These are phyloP conservation scores for Oryza glaberrima DNA, from an alignment of 176 grass and related monocot genomes.

Conservation along the genomic window DNA sequence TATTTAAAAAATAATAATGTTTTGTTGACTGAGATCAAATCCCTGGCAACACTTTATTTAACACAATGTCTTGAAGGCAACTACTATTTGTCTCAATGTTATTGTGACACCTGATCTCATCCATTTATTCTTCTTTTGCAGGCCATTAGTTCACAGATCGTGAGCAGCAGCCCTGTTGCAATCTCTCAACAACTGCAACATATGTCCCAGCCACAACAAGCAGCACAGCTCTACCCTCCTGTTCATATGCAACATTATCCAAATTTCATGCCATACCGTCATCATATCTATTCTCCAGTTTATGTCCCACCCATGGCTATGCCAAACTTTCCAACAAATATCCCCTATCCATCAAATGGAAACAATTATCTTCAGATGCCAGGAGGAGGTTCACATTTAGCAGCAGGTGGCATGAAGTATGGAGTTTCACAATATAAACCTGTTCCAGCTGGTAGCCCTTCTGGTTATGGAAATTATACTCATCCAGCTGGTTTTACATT, in stretches of 20 bases:
- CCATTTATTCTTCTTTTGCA: conserved; percentile 34
- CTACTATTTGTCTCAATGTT: conserved; percentile 2
- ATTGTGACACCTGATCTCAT: not conserved
- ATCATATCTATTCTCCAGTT: conserved; percentile 71
- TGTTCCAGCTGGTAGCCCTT: conserved; percentile 61
- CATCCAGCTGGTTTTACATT: conserved; percentile 71
- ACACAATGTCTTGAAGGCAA: conserved; percentile 9
- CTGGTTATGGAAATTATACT: conserved; percentile 73
- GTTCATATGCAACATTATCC: conserved; percentile 74
- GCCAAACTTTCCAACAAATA: conserved; percentile 73
- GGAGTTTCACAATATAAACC: conserved; percentile 70
- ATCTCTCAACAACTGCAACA: conserved; percentile 58
- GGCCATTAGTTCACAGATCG: conserved; percentile 50
- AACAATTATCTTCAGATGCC: conserved; percentile 80
- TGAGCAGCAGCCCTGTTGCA: conserved; percentile 48
- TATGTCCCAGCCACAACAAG: conserved; percentile 60
- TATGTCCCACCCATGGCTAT: conserved; percentile 72
- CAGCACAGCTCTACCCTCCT: conserved; percentile 71
- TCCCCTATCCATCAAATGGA: conserved; percentile 66
- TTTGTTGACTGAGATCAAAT: conserved; percentile 6
- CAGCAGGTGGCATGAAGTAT: conserved; percentile 66
- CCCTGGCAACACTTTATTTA: not conserved
- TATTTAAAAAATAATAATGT: not conserved
- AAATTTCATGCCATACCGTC: conserved; percentile 82
- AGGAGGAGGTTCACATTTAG: conserved; percentile 63